Evolutionary conservation across 2,329 filamentous ascomycete genomes (phyloP).

Genomic region (Dendrostoma leiphaemia): DNA sequence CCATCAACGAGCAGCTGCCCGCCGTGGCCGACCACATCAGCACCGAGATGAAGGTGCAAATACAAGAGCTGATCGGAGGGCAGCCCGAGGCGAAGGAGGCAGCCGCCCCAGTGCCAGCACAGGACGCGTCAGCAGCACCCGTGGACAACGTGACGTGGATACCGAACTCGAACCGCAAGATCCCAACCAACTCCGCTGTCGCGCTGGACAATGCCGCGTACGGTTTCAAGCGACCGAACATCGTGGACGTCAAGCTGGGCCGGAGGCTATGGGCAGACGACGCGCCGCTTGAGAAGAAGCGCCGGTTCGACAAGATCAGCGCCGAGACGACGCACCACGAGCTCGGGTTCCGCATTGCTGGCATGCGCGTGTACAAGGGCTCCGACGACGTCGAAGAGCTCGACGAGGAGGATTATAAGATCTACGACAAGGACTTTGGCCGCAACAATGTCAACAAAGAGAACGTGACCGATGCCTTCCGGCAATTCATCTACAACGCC

Average conservation of each 20-base stretch:
- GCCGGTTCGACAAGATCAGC: slow-evolving; percentile 58
- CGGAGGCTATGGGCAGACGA: slow-evolving; percentile 81
- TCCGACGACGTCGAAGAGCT: slow-evolving; percentile 49
- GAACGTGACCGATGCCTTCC: slow-evolving; percentile 55
- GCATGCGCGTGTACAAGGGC: slow-evolving; percentile 63
- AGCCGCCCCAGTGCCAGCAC: slow-evolving; percentile 13
- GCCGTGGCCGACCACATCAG: slow-evolving; percentile 43
- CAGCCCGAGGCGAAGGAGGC: slow-evolving; percentile 1
- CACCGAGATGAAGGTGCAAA: slow-evolving; percentile 37
- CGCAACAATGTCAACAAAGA: slow-evolving; percentile 48
- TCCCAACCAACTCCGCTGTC: slow-evolving; percentile 76
- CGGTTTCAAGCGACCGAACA: slow-evolving; percentile 81
- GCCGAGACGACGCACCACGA: slow-evolving; percentile 58
- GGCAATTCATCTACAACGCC: slow-evolving; percentile 57
- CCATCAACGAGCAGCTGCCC: slow-evolving; percentile 50
- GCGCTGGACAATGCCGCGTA: slow-evolving; percentile 82
- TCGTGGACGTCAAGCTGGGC: slow-evolving; percentile 91
- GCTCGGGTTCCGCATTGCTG: slow-evolving; percentile 62
- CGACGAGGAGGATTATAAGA: slow-evolving; percentile 53
- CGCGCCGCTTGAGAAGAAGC: slow-evolving; percentile 56
- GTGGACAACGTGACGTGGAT: slow-evolving; percentile 38
- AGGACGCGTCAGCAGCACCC: not conserved
- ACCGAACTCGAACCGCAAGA: slow-evolving; percentile 53
- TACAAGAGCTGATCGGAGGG: slow-evolving; percentile 24
- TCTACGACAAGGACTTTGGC: slow-evolving; percentile 65